Evolutionary conservation across 129 eudicot species (phyloP), one percentile per base, ranked within the genome.

Genomic region (Tagetes erecta): DNA sequence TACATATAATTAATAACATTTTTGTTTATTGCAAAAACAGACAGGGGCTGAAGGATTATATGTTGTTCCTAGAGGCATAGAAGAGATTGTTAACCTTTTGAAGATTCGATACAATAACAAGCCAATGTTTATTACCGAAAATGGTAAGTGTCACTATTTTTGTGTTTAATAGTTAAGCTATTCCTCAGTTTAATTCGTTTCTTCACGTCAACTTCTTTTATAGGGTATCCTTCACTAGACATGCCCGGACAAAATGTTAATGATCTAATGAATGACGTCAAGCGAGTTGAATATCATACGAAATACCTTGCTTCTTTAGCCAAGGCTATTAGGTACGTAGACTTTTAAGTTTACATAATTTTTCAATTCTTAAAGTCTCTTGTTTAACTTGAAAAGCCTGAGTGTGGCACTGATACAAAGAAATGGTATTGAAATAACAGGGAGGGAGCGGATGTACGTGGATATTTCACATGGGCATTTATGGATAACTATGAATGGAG

Each of bases 51-150:
- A 20, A 4, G 60, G 60, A 8, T 80, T 83, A 20, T 85, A 42
- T 66, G 96, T 89, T 8, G 94, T 89, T 31, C 98, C 98, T n/a
- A 49, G 83, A 68, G 98, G 94, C 78, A 82, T 89, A 90, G 84
- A 76, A 82, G 81, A 83, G 72, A 76, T 87, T 37, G 80, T 89
- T 40, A 63, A 80, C 38, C 77, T 72, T 73, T 14, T 89, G 36
- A 85, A 83, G 82, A 80, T 64, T 41, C 83, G 89, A 51, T 92
- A 88, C 77, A 70, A 82, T 62, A 87, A 87, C 81, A 87, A 34
- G 47, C 90, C 90, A 37, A 84, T 88, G 79, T 84, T 76, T 78
- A 59, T 91, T 37, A 88, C 95, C 11, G 96, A 88, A 83, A 91
- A 91, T 76, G 96, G 96, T 87, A 53, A 72, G 80, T 64, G 27